Percentiles rank a stretch among this genome's conserved stretches.
Evolutionary conservation across 2,329 filamentous ascomycete species (phyloP).

Genomic region (Exophiala spinifera): DNA sequence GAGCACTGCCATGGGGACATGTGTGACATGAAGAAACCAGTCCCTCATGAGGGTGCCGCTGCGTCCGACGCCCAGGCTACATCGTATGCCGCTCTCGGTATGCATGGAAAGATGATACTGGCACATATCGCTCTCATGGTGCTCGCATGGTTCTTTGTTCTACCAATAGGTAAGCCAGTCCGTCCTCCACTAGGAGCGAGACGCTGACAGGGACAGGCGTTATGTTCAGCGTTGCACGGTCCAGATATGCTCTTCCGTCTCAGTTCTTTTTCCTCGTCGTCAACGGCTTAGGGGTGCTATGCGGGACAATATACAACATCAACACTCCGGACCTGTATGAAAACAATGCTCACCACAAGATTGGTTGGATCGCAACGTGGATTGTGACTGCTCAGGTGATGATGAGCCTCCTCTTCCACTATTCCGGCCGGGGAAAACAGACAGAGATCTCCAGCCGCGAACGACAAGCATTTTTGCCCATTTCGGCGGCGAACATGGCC

Average conservation of each 20-base stretch:
- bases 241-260: conserved; percentile 65
- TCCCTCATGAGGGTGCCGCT: conserved; percentile 26
- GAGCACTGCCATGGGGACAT: conserved; percentile 26
- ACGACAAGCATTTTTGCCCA: conserved; percentile 59
- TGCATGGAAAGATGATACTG: conserved; percentile 53
- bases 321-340: conserved; percentile 82
- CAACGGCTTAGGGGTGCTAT: conserved; percentile 63
- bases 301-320: conserved; percentile 71
- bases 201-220: conserved; percentile 55
- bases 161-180: conserved; percentile 64
- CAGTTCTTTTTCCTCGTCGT: conserved; percentile 66
- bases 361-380: conserved; percentile 80
- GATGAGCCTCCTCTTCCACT: conserved; percentile 63
- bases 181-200: background rate
- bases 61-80: conserved; percentile 26
- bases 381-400: conserved; percentile 67
- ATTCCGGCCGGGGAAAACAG: conserved; percentile 50
- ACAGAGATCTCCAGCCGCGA: conserved; percentile 43
- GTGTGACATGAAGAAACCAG: conserved; percentile 21
- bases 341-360: conserved; percentile 81
- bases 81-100: conserved; percentile 39
- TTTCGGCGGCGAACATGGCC: conserved; percentile 56
- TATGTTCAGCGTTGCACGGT: conserved; percentile 80
- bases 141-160: conserved; percentile 66
- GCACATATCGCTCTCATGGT: conserved; percentile 70